Evolutionary conservation across 176 grass and related monocot genomes (phyloP).

Genomic region (Paspalum notatum): DNA sequence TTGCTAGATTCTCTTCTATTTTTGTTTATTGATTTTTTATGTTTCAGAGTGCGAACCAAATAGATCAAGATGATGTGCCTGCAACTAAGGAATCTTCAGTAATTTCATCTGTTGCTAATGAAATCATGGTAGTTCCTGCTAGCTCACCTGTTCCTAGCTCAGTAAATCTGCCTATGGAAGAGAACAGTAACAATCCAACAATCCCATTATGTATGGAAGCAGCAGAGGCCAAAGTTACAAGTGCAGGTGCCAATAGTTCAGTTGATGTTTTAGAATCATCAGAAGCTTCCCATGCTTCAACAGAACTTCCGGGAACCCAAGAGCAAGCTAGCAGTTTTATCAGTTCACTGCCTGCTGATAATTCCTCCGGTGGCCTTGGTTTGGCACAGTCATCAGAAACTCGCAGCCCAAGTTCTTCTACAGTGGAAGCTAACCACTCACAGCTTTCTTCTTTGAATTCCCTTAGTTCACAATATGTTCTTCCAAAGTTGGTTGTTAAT

Average conservation of each 20-base stretch:
- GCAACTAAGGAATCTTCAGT: slow-evolving; percentile 44
- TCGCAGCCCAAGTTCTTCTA: slow-evolving; percentile 62
- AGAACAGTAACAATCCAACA: slow-evolving; percentile 45
- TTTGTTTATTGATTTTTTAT: slow-evolving; percentile 22
- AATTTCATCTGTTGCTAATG: slow-evolving; percentile 46
- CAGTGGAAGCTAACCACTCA: slow-evolving; percentile 55
- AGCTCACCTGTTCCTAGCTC: slow-evolving; percentile 48
- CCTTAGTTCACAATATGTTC: slow-evolving; percentile 52
- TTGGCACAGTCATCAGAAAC: slow-evolving; percentile 63
- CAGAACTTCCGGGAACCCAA: slow-evolving; percentile 57
- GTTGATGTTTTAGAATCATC: slow-evolving; percentile 70
- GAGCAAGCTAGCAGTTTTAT: slow-evolving; percentile 63
- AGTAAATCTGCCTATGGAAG: slow-evolving; percentile 43
- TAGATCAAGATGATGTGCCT: slow-evolving; percentile 35
- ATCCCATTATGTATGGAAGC: slow-evolving; percentile 50
- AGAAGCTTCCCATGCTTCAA: slow-evolving; percentile 79
- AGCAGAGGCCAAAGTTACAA: slow-evolving; percentile 56
- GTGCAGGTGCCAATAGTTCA: slow-evolving; percentile 46
- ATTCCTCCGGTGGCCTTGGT: slow-evolving; percentile 52
- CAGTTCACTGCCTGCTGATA: slow-evolving; percentile 52
- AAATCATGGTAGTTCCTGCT: slow-evolving; percentile 32
- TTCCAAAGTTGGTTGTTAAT: slow-evolving; percentile 84
- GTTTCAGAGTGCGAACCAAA: slow-evolving; percentile 54
- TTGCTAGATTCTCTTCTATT: slow-evolving; percentile 26
- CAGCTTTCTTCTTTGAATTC: slow-evolving; percentile 50